phyloP scores from a whole-genome alignment of 75 land plant genomes.

The Cryptomeria japonica region DNA sequence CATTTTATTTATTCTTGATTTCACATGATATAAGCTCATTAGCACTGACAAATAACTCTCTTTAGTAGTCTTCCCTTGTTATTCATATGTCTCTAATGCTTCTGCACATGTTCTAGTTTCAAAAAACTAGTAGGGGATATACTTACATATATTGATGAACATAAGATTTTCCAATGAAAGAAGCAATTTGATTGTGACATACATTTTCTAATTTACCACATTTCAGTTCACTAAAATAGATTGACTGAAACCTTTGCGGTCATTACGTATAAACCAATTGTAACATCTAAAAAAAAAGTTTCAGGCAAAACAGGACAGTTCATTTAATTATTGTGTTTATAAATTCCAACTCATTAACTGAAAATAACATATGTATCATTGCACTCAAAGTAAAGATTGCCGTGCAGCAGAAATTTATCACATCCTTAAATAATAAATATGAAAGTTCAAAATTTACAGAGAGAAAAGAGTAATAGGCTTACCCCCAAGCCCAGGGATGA shows the following conservation, averaged over 20 bases:
- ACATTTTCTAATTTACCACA: background rate
- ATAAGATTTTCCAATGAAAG: background rate
- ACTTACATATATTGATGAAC: background rate
- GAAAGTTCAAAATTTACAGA: background rate
- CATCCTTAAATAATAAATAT: background rate
- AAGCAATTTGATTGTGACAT: background rate
- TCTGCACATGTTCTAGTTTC: background rate
- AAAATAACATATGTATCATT: background rate
- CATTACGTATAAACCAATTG: background rate
- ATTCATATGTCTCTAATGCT: background rate
- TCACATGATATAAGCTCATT: background rate
- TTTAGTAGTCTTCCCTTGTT: background rate
- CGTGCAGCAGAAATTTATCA: background rate
- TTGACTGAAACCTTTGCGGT: background rate
- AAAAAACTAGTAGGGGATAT: background rate
- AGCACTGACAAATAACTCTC: background rate
- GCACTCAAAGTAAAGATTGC: background rate
- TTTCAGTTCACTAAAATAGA: background rate
- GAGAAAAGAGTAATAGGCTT: conserved; percentile 1
- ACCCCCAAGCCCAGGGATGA: conserved; percentile 59
- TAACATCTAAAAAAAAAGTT: background rate
- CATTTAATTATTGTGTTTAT: background rate
- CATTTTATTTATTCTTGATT: background rate
- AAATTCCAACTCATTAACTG: background rate
- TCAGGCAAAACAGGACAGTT: background rate